Conservation (phyloP, 495 filamentous ascomycete genomes). For the Elasticomyces elasticus region DNA sequence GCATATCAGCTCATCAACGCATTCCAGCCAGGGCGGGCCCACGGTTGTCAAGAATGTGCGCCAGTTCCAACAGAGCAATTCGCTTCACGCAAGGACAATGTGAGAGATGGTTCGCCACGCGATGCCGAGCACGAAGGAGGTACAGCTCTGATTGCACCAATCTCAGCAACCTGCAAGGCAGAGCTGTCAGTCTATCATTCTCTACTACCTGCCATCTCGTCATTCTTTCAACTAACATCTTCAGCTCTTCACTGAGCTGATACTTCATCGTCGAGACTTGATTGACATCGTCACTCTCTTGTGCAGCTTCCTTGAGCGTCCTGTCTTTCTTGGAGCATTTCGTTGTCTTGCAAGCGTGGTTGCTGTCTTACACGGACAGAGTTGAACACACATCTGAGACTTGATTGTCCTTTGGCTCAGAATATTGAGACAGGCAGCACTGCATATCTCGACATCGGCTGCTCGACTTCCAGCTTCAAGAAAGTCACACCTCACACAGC, state of each 20-base stretch:
- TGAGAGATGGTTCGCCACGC: slow-evolving; percentile 1
- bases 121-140: neutral
- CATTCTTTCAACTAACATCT: neutral
- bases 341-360: slow-evolving; percentile 1
- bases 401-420: neutral
- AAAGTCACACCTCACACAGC: neutral
- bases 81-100: slow-evolving; percentile 6
- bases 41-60: neutral
- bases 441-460: neutral
- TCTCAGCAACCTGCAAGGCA: slow-evolving; percentile 1
- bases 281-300: neutral
- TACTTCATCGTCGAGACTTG: no score
- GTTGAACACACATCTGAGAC: neutral
- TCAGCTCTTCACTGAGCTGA: neutral
- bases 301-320: neutral
- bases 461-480: neutral
- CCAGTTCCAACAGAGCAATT: neutral
- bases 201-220: neutral
- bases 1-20: slow-evolving; percentile 2
- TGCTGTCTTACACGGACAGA: neutral
- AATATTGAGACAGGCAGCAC: neutral
- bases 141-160: slow-evolving; percentile 2
- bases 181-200: neutral
- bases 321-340: neutral
- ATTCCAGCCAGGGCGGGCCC: slow-evolving; percentile 1